Percentiles rank a stretch among this genome's conserved stretches.
These are phyloP conservation scores for Aureobasidium melanogenum DNA, from an alignment of 2,329 filamentous ascomycete species.

Conservation along the genomic window DNA sequence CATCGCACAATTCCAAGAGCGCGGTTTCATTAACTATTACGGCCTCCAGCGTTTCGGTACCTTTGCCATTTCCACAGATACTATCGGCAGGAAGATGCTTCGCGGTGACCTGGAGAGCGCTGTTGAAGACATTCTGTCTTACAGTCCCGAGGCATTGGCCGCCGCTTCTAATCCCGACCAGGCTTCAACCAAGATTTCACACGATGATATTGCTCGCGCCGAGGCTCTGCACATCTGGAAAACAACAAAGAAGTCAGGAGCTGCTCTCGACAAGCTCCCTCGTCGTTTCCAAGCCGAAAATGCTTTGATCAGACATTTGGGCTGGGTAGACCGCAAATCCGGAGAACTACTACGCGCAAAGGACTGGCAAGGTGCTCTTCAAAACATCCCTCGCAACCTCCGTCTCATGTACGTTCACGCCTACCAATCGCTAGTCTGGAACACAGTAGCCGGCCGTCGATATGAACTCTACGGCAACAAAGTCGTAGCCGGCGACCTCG, in stretches of 20 bases:
- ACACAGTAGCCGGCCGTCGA: slow-evolving; percentile 69
- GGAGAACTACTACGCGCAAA: slow-evolving; percentile 42
- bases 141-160: slow-evolving; percentile 54
- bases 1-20: slow-evolving; percentile 57
- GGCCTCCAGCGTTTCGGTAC: slow-evolving; percentile 95
- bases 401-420: slow-evolving; percentile 94
- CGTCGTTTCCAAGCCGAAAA: slow-evolving; percentile 73
- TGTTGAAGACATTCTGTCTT: slow-evolving; percentile 66
- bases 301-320: slow-evolving; percentile 69
- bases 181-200: slow-evolving; percentile 41
- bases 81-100: slow-evolving; percentile 75
- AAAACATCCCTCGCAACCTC: slow-evolving; percentile 70
- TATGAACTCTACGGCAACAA: slow-evolving; percentile 65
- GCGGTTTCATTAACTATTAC: slow-evolving; percentile 95
- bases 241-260: slow-evolving; percentile 40
- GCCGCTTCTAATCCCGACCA: slow-evolving; percentile 40
- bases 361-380: slow-evolving; percentile 75
- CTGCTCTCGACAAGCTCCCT: slow-evolving; percentile 62
- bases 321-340: slow-evolving; percentile 32
- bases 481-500: slow-evolving; percentile 78
- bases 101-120: slow-evolving; percentile 73
- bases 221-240: slow-evolving; percentile 67
- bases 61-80: slow-evolving; percentile 75
- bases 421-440: slow-evolving; percentile 94
- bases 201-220: slow-evolving; percentile 72